Evolutionary conservation across 805 yeast genomes (phyloP), one percentile per base, ranked within the genome.

Genomic region (Yamadazyma nakazawae): DNA sequence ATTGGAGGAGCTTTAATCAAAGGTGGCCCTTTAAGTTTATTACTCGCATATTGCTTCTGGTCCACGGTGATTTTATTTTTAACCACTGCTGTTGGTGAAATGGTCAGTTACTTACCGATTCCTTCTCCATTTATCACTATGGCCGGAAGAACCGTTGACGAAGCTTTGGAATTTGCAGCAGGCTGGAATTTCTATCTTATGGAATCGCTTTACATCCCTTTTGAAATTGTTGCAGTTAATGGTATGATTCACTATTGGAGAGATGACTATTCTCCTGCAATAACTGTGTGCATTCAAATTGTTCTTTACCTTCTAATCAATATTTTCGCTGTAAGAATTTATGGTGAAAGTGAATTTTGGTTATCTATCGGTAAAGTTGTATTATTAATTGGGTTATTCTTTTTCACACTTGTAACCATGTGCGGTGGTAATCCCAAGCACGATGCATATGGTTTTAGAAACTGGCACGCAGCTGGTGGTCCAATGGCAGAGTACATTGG

Each of bases 161-260:
- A 67, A 47, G 61, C 67, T 24, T 45, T 67, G 43, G 73, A 67
- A 17, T 68, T 68, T 54, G 68, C 70, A 5, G 50, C 66, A 37
- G 72, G 72, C 13, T 67, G 71, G 71, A 67, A 66, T 52, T 68
- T 47, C 30, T 50, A 42, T 34, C 48, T 50, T 34, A 50, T 47
- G 54, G 51, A 55, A 35, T 45, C 54, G 14, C 60, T 72, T 45
- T 72, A 72, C 51, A 72, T 74, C 54, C 79, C 80, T 13, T 74
- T 73, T 67, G 61, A 76, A 66, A 64, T 75, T 44, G 69, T 74
- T 18, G 68, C 71, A 54, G 76, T 76, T 43, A 79, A 80, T 48
- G 75, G 80, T 18, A 75, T 80, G 72, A 62, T 81, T 32, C 81
- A 75, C 54, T 76, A 62, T 53, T 76, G 81, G 80, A 60, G 76